These are phyloP conservation scores for Euphorbia peplus DNA, from an alignment of 345 rosid genomes.

Conservation along the genomic window DNA sequence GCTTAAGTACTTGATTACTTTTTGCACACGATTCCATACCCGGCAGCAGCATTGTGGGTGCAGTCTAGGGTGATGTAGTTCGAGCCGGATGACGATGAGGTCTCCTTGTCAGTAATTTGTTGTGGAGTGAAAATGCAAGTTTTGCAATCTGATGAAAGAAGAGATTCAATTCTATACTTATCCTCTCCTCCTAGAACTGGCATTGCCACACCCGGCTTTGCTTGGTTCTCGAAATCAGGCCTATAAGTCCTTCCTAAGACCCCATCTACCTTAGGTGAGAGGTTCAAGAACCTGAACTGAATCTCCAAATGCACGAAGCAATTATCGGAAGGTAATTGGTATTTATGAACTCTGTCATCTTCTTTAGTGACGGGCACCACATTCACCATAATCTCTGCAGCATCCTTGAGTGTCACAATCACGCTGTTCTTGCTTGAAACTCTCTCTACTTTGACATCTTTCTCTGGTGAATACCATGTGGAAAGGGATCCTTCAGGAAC, in stretches of 20 bases:
- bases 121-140: constrained; percentile 40
- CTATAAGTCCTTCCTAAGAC: constrained; percentile 61
- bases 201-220: constrained; percentile 65
- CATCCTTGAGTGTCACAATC: constrained; percentile 37
- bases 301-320: constrained; percentile 69
- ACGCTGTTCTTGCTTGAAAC: constrained; percentile 50
- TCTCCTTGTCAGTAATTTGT: constrained; percentile 4
- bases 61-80: constrained; percentile 47
- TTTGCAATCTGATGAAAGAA: constrained; percentile 39
- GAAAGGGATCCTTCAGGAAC: constrained; percentile 50
- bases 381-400: constrained; percentile 51
- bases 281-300: constrained; percentile 53
- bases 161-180: constrained; percentile 49
- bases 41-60: constrained; percentile 39
- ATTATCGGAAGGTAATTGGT: constrained; percentile 51
- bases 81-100: constrained; percentile 9
- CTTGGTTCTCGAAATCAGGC: constrained; percentile 63
- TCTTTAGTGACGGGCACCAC: constrained; percentile 70
- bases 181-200: constrained; percentile 56
- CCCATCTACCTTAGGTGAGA: constrained; percentile 60
- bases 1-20: constrained; percentile 15
- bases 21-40: constrained; percentile 57
- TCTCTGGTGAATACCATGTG: constrained; percentile 46
- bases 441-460: constrained; percentile 53
- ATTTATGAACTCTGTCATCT: constrained; percentile 58